These are phyloP conservation scores for Graphium sp. DNA, from an alignment of 2,329 filamentous ascomycete species.

Conservation along the genomic window DNA sequence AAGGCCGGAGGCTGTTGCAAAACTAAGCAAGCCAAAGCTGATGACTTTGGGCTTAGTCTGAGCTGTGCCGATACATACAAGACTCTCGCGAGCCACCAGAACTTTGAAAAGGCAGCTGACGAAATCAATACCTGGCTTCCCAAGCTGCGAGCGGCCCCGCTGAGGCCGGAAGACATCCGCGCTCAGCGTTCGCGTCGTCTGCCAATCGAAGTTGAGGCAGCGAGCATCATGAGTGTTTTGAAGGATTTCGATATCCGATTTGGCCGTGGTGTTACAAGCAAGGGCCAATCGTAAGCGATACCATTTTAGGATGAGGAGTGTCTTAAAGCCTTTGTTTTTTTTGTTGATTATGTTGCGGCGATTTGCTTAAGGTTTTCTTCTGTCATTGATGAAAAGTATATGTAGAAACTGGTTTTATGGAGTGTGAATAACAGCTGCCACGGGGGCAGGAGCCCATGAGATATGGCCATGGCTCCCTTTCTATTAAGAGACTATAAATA, in stretches of 20 bases:
- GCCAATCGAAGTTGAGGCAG: slow-evolving; percentile 65
- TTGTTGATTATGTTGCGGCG: too few relatives aligned
- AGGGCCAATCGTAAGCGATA: too few relatives aligned
- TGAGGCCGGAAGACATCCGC: slow-evolving; percentile 9
- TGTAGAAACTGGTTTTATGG: too few relatives aligned
- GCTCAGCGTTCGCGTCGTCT: slow-evolving; percentile 19
- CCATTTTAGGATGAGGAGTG: slow-evolving; percentile 11
- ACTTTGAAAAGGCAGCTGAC: slow-evolving; percentile 57
- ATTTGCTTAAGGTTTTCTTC: too few relatives aligned
- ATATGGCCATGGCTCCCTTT: too few relatives aligned
- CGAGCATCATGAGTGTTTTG: slow-evolving; percentile 73
- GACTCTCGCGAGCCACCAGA: slow-evolving; percentile 59
- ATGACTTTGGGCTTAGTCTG: slow-evolving; percentile 33
- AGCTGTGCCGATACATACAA: slow-evolving; percentile 67
- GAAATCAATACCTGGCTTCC: slow-evolving; percentile 64
- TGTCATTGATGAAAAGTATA: too few relatives aligned
- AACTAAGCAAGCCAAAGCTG: too few relatives aligned
- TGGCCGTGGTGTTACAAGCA: slow-evolving; percentile 18
- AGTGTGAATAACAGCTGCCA: too few relatives aligned
- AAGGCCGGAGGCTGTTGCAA: slow-evolving; percentile 50
- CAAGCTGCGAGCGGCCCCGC: slow-evolving; percentile 45
- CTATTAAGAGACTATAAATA: too few relatives aligned
- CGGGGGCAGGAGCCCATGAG: too few relatives aligned
- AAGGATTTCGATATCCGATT: slow-evolving; percentile 69
- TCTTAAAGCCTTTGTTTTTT: not conserved